Conservation (phyloP, 2,329 filamentous ascomycete species). For the Apiospora hydei region DNA sequence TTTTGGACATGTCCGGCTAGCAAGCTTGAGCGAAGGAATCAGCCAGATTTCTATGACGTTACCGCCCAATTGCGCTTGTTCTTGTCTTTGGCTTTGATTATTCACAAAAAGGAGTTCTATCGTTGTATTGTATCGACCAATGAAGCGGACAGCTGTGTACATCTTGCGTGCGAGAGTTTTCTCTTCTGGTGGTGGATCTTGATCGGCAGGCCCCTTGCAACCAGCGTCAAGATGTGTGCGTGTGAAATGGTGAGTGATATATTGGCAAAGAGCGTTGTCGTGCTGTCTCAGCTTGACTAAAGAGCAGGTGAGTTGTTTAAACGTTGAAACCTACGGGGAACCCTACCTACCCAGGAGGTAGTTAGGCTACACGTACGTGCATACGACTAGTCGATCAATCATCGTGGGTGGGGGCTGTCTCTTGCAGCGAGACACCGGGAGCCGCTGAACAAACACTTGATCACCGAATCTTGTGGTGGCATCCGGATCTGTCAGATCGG, state of each 20-base stretch:
- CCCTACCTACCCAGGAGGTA: background rate
- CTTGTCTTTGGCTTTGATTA: conserved; percentile 23
- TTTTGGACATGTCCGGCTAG: conserved; percentile 22
- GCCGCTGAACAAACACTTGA: conserved; percentile 20
- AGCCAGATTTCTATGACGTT: conserved; percentile 21
- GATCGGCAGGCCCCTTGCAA: background rate
- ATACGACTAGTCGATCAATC: background rate
- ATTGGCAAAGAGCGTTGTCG: background rate
- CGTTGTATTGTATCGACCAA: conserved; percentile 20
- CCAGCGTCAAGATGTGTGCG: background rate
- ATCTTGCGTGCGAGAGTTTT: background rate
- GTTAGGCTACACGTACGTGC: background rate
- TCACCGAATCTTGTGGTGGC: background rate
- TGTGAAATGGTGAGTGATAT: background rate
- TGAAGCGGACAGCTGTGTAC: conserved; percentile 10
- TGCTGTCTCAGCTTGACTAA: background rate
- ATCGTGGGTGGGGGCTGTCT: background rate
- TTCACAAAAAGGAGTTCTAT: conserved; percentile 21
- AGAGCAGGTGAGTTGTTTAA: background rate
- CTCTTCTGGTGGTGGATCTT: background rate
- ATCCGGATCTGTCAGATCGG: conserved; percentile 12
- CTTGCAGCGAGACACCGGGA: background rate
- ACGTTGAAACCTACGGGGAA: background rate
- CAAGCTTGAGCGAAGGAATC: conserved; percentile 23
- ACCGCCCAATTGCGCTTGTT: conserved; percentile 18